These are phyloP conservation scores for Nannizziopsis barbatae DNA, from an alignment of 2,329 filamentous ascomycete species.

Conservation along the genomic window DNA sequence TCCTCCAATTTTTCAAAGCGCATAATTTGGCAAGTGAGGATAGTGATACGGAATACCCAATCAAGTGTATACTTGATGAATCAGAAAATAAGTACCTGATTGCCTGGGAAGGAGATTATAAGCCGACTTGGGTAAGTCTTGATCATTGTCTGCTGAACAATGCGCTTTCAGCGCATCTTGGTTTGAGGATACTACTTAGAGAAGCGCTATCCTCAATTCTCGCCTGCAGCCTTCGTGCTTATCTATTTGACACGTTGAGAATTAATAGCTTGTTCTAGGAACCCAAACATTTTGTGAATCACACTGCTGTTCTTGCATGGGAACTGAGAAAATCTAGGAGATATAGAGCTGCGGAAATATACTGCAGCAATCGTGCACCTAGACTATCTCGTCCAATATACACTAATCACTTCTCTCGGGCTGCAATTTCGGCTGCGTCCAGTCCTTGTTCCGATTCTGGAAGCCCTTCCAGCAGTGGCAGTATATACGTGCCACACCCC, in stretches of 20 bases:
- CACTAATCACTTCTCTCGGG: slow-evolving; percentile 2
- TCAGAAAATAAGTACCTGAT: slow-evolving; percentile 28
- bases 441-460: background rate
- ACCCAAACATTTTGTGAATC: slow-evolving; percentile 28
- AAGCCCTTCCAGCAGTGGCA: slow-evolving; percentile 4
- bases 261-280: slow-evolving; percentile 19
- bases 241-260: background rate
- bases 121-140: slow-evolving; percentile 30
- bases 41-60: slow-evolving; percentile 26
- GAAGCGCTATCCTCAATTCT: too few relatives aligned
- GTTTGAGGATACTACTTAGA: too few relatives aligned
- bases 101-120: slow-evolving; percentile 30
- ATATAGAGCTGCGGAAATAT: slow-evolving; percentile 8
- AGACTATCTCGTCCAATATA: background rate
- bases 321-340: slow-evolving; percentile 19
- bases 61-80: slow-evolving; percentile 30
- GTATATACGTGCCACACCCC: slow-evolving; percentile 1
- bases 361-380: slow-evolving; percentile 10
- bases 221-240: background rate
- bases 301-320: slow-evolving; percentile 23
- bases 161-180: too few relatives aligned
- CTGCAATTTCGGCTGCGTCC: slow-evolving; percentile 11
- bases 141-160: background rate
- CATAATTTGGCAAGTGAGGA: slow-evolving; percentile 11
- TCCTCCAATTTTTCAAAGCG: background rate